A percentile compares a stretch with the other conserved stretches of the same genome.
Evolutionary conservation across 768 basidiomycete species (phyloP).

Genomic region (Tremella mesenterica): DNA sequence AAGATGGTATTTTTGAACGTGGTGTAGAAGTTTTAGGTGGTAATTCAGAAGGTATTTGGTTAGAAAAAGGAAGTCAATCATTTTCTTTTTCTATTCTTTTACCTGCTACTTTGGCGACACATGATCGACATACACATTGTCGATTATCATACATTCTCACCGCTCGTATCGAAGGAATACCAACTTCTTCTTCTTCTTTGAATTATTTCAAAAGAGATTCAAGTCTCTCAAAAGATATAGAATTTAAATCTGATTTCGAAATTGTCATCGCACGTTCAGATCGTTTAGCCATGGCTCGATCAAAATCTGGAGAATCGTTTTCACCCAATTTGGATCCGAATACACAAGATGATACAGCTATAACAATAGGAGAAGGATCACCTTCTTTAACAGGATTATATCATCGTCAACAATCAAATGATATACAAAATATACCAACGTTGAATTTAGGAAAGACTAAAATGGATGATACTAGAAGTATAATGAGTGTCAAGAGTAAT

Average conservation of each 20-base stretch:
- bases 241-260: slow-evolving; percentile 15
- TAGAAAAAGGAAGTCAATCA: slow-evolving; percentile 22
- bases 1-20: slow-evolving; percentile 35
- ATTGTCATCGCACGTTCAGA: slow-evolving; percentile 16
- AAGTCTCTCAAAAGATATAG: slow-evolving; percentile 7
- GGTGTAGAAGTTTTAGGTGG: slow-evolving; percentile 27
- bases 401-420: slow-evolving; percentile 7
- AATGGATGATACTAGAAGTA: slow-evolving; percentile 3
- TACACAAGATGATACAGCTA: slow-evolving; percentile 2
- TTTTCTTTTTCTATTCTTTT: slow-evolving; percentile 37
- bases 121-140: slow-evolving; percentile 28
- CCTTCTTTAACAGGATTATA: slow-evolving; percentile 15
- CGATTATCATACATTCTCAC: slow-evolving; percentile 26
- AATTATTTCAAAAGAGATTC: neutral
- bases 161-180: slow-evolving; percentile 18
- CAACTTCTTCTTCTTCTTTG: neutral
- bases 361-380: slow-evolving; percentile 18
- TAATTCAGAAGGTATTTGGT: slow-evolving; percentile 31
- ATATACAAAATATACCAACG: slow-evolving; percentile 2
- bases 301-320: slow-evolving; percentile 1
- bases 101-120: slow-evolving; percentile 33
- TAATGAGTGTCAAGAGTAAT: slow-evolving; percentile 8
- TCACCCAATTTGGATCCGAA: neutral
- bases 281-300: slow-evolving; percentile 2
- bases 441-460: neutral